Base-by-base conservation (phyloP, 768 basidiomycete genomes). In the Mrakia frigida region DNA sequence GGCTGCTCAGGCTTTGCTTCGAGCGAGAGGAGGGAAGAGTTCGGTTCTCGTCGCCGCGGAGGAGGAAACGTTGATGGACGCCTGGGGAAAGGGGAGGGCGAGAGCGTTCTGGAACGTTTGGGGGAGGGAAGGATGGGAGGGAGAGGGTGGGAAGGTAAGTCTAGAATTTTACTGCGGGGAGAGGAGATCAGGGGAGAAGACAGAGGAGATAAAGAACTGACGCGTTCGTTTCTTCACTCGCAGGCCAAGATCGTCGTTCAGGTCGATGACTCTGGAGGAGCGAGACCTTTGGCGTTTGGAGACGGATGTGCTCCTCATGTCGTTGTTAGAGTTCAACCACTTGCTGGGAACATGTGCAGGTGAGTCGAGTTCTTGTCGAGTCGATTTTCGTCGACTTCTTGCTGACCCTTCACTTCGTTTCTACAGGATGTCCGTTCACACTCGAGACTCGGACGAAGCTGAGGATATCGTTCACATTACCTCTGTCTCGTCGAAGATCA, bases 191-290 rank as follows among this genome's bases (percentile, higher is more conserved):
- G 21, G 52, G 52, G 52, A 53, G 52, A 16, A 2, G 3, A 4
- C 23, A 23, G 56, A 56, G 52, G 28, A 10, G 56, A 0, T 6
- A 18, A n/a, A 18, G 6, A 50, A 50, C 46, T 65, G 63, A 28
- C 21, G 63, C 63, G 63, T 37, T 65, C 13, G 13, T 9, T 33
- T 39, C 9, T 77, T 28, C 31, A 14, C 67, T 21, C 74, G 10
- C 79, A 96, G 94, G 91, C 90, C 39, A 95, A 94, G 85, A 88
- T 94, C 33, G 90, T 93, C 14, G 87, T 96, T 56, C 93, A 94
- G 79, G 88, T 98, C 74, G 93, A 96, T 82, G 87, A 90, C 25
- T 80, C 87, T 23, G 92, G 91, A 6, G 85, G 87, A 18, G 91
- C 93, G 10, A 91, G 92, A 79, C 88, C 89, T 2, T 86, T 96